Percentiles rank a stretch among this genome's conserved stretches.
phyloP scores from a whole-genome alignment of 2,329 filamentous ascomycete species.

The Hypoxylon sp. region DNA sequence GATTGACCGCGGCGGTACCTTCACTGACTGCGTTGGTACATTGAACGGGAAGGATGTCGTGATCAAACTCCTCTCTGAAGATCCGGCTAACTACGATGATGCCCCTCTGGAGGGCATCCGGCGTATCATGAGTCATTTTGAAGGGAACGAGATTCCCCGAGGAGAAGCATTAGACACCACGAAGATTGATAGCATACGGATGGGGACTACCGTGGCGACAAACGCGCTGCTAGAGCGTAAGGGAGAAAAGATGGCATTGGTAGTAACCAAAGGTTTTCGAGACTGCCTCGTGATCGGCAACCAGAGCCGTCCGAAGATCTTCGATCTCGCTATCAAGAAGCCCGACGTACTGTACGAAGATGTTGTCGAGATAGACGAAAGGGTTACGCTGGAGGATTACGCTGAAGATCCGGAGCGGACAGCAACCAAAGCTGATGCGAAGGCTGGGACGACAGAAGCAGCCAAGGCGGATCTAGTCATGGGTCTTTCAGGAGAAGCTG shows the following conservation, averaged over 20 bases:
- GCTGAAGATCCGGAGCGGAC: conserved; percentile 81
- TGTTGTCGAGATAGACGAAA: conserved; percentile 89
- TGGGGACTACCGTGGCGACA: conserved; percentile 95
- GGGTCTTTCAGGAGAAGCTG: conserved; percentile 77
- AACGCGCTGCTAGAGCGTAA: conserved; percentile 91
- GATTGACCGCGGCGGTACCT: conserved; percentile 85
- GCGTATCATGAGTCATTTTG: conserved; percentile 82
- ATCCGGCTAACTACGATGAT: conserved; percentile 89
- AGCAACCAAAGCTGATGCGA: conserved; percentile 62
- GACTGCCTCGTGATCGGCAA: conserved; percentile 91
- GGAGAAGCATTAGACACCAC: conserved; percentile 83
- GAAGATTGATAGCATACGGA: conserved; percentile 87
- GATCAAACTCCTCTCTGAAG: conserved; percentile 89
- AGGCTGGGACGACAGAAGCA: conserved; percentile 57
- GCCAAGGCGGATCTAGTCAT: conserved; percentile 67
- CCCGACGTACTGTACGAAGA: conserved; percentile 86
- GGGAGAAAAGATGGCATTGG: conserved; percentile 85
- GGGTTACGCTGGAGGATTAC: conserved; percentile 91
- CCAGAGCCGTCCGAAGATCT: conserved; percentile 88
- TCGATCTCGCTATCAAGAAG: conserved; percentile 86
- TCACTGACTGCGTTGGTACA: conserved; percentile 91
- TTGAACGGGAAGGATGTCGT: conserved; percentile 79
- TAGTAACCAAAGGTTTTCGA: conserved; percentile 87
- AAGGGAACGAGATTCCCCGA: conserved; percentile 77
- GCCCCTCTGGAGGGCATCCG: conserved; percentile 91